These are phyloP conservation scores for Tuber umbilicatum DNA, from an alignment of 495 filamentous ascomycete species.

Conservation along the genomic window DNA sequence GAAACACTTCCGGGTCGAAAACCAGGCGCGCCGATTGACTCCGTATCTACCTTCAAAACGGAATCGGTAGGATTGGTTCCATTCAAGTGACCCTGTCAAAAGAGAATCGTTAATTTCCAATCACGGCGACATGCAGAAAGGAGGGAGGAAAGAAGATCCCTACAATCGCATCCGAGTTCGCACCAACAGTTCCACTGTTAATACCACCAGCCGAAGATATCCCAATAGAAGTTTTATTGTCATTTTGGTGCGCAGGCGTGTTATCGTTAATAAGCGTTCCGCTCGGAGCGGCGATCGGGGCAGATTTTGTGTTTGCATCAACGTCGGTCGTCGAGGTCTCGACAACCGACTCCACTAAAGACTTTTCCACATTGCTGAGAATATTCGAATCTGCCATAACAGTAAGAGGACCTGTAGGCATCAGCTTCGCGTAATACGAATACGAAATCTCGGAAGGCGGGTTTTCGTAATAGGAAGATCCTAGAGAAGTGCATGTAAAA, in stretches of 20 bases:
- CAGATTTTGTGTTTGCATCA: constrained; percentile 59
- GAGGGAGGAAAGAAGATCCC: not conserved
- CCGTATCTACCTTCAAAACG: constrained; percentile 34
- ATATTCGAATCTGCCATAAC: constrained; percentile 73
- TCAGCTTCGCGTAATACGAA: constrained; percentile 24
- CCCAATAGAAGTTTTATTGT: constrained; percentile 19
- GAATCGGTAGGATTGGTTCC: constrained; percentile 9
- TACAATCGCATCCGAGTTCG: not conserved
- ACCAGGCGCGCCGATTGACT: constrained; percentile 15
- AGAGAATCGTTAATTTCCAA: constrained; percentile 19
- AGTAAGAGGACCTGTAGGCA: constrained; percentile 55
- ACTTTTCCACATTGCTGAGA: constrained; percentile 69
- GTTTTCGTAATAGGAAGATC: constrained; percentile 11
- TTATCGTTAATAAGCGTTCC: constrained; percentile 31
- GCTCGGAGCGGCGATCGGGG: constrained; percentile 46
- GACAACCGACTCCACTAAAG: constrained; percentile 66
- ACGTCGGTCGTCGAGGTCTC: constrained; percentile 64
- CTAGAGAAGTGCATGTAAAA: constrained; percentile 12
- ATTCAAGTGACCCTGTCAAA: constrained; percentile 32
- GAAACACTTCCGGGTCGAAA: constrained; percentile 37
- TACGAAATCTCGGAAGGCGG: not conserved
- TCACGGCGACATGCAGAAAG: not conserved
- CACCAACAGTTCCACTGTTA: not conserved
- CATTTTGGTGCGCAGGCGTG: constrained; percentile 19
- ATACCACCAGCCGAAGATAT: not conserved